Conservation (phyloP, 371 early-diverging fungal genomes). For the Thermomucor indicae-seudaticae region DNA sequence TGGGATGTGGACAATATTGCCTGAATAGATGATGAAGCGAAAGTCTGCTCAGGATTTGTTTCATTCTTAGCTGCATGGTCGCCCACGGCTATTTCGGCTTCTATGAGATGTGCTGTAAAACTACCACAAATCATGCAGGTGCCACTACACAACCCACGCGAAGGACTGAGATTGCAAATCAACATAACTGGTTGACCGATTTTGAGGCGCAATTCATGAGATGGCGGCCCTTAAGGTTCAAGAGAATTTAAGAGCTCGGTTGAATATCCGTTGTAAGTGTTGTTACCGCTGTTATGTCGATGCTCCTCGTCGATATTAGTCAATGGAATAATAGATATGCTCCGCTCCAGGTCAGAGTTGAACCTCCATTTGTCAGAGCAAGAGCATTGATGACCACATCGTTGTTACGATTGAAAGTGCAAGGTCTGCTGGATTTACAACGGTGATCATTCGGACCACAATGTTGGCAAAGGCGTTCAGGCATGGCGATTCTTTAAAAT, state of each 20-base stretch:
- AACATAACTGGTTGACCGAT: constrained; percentile 20
- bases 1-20: background rate
- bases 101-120: background rate
- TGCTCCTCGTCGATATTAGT: too few relatives aligned
- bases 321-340: too few relatives aligned
- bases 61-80: background rate
- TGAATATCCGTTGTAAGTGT: background rate
- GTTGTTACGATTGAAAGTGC: too few relatives aligned
- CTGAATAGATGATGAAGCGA: too few relatives aligned
- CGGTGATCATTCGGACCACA: too few relatives aligned
- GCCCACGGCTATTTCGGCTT: background rate
- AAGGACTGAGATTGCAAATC: constrained; percentile 13
- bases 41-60: too few relatives aligned
- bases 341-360: too few relatives aligned
- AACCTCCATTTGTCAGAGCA: too few relatives aligned
- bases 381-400: too few relatives aligned
- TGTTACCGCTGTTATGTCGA: background rate
- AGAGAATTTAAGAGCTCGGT: background rate
- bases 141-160: constrained; percentile 19
- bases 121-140: constrained; percentile 8
- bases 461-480: too few relatives aligned
- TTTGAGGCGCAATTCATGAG: constrained; percentile 10
- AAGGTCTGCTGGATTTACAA: too few relatives aligned
- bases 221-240: constrained; percentile 8
- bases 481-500: too few relatives aligned